A percentile compares a stretch with the other conserved stretches of the same genome.
Evolutionary conservation across 2,329 filamentous ascomycete genomes (phyloP).

Genomic region (Neocucurbitaria cava): DNA sequence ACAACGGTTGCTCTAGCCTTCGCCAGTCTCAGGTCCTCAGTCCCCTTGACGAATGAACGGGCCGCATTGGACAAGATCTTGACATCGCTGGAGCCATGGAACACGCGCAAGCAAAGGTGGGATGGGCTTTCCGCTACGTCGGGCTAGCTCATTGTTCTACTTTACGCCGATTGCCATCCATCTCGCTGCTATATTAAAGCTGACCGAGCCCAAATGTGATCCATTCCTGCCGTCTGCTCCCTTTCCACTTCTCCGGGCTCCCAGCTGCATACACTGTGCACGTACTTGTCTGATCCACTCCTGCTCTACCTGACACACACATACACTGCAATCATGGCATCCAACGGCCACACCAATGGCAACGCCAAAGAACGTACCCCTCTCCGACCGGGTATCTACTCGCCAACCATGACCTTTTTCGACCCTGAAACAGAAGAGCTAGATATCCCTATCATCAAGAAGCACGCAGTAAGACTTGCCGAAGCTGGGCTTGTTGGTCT

Average conservation of each 20-base stretch:
- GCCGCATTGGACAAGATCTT: slow-evolving; percentile 26
- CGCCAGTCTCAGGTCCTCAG: slow-evolving; percentile 20
- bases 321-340: slow-evolving; percentile 29
- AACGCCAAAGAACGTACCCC: slow-evolving; percentile 55
- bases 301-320: neutral
- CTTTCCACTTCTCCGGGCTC: slow-evolving; percentile 22
- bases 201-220: slow-evolving; percentile 37
- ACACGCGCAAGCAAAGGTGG: slow-evolving; percentile 34
- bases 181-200: slow-evolving; percentile 49
- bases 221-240: slow-evolving; percentile 17
- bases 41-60: slow-evolving; percentile 35
- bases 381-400: slow-evolving; percentile 83
- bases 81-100: slow-evolving; percentile 30
- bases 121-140: slow-evolving; percentile 38
- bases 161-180: slow-evolving; percentile 42
- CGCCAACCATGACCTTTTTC: slow-evolving; percentile 91
- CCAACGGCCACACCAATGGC: slow-evolving; percentile 42
- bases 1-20: slow-evolving; percentile 28
- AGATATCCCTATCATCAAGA: slow-evolving; percentile 79
- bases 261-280: slow-evolving; percentile 8
- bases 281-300: slow-evolving; percentile 8
- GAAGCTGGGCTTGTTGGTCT: slow-evolving; percentile 80
- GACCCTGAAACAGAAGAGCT: slow-evolving; percentile 82
- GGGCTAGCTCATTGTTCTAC: slow-evolving; percentile 38
- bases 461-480: slow-evolving; percentile 79